phyloP scores from a whole-genome alignment of 73 alveolate genomes.

The Durusdinium trenchii region DNA sequence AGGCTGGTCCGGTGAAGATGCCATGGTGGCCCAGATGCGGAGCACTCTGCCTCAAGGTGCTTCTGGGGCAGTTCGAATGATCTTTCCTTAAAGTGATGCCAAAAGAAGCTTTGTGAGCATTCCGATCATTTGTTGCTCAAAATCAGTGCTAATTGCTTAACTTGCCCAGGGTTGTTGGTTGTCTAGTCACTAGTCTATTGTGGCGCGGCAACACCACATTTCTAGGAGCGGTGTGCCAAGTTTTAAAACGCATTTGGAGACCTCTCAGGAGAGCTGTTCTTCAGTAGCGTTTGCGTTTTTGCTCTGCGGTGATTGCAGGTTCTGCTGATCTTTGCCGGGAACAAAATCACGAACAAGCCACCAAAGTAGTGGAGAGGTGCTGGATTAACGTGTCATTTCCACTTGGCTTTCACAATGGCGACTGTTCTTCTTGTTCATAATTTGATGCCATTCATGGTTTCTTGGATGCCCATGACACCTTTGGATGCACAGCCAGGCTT shows the following conservation, averaged over 20 bases:
- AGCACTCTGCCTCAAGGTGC: slow-evolving; percentile 64
- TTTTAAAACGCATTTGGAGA: no score
- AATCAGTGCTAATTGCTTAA: no score
- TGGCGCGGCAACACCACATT: no score
- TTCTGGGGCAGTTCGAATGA: not conserved
- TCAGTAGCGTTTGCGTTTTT: no score
- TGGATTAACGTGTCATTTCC: not conserved
- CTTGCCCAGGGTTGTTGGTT: no score
- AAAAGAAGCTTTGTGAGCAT: no score
- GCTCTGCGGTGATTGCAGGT: slow-evolving; percentile 8
- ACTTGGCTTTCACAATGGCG: not conserved
- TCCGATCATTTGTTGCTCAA: no score
- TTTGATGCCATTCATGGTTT: not conserved
- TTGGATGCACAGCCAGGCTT: slow-evolving; percentile 4
- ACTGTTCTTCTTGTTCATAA: not conserved
- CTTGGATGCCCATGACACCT: not conserved
- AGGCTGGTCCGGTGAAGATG: slow-evolving; percentile 90
- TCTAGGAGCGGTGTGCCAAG: no score
- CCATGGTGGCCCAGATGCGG: slow-evolving; percentile 58
- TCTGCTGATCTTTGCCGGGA: slow-evolving; percentile 89
- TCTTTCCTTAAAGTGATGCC: no score
- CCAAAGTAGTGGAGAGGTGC: slow-evolving; percentile 57
- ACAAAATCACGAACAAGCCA: slow-evolving; percentile 71
- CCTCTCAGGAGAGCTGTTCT: no score
- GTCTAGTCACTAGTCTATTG: no score